Percentiles rank a stretch among this genome's conserved stretches.
Evolutionary conservation across 2,329 filamentous ascomycete species (phyloP).

Genomic region (Monilinia aucupariae): DNA sequence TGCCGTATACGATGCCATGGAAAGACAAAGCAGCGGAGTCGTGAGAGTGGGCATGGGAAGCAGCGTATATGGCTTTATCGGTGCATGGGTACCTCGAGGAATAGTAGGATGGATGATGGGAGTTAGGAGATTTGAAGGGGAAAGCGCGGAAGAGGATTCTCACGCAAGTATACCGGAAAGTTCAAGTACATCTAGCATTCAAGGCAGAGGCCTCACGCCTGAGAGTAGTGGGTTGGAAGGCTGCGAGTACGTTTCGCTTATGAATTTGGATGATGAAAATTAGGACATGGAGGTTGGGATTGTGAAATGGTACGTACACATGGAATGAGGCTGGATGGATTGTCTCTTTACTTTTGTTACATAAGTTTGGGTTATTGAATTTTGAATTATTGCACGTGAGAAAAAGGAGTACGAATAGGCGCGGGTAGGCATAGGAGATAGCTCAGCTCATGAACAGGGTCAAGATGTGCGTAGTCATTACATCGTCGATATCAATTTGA

Average conservation of each 20-base stretch:
- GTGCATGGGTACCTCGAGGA: constrained; percentile 68
- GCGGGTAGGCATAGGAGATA: neutral
- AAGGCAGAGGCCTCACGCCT: constrained; percentile 21
- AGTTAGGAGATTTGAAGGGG: constrained; percentile 48
- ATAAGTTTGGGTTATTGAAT: neutral
- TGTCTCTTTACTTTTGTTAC: neutral
- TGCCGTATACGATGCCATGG: constrained; percentile 84
- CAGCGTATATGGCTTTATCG: constrained; percentile 78
- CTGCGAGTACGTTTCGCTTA: constrained; percentile 31
- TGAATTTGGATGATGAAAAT: constrained; percentile 1
- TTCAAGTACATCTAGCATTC: constrained; percentile 11
- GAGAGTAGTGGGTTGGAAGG: constrained; percentile 22
- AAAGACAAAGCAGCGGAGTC: constrained; percentile 46
- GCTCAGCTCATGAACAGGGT: neutral
- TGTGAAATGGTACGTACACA: neutral
- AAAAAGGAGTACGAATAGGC: neutral
- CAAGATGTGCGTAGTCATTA: neutral
- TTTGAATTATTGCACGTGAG: neutral
- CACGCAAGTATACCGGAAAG: neutral
- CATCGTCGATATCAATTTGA: neutral
- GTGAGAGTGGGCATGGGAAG: constrained; percentile 82
- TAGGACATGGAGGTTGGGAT: neutral
- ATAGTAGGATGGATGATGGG: constrained; percentile 95
- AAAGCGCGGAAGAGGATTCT: constrained; percentile 5
- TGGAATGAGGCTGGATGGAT: neutral